Conservation (phyloP, 1,139 yeast species). For the Saccharomyces hybrid region DNA sequence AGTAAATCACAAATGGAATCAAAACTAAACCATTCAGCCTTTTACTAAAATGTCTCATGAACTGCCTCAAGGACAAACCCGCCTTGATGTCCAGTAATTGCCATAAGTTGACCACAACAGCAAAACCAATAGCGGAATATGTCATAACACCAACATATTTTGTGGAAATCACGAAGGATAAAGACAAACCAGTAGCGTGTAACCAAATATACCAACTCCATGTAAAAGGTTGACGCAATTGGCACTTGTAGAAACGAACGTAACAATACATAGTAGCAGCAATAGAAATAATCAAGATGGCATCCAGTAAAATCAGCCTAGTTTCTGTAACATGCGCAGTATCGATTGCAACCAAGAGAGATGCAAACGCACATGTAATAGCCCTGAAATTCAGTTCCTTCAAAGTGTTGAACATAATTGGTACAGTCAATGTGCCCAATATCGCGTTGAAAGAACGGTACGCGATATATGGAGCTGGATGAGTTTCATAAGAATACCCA, state of each 20-base stretch:
- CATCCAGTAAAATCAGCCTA: slow-evolving; percentile 82
- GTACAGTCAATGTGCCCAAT: slow-evolving; percentile 76
- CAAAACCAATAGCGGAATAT: slow-evolving; percentile 76
- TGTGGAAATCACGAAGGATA: slow-evolving; percentile 87
- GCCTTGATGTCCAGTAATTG: slow-evolving; percentile 61
- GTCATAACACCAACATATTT: slow-evolving; percentile 95
- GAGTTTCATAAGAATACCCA: slow-evolving; percentile 69
- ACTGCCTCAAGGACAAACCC: slow-evolving; percentile 55
- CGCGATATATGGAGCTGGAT: slow-evolving; percentile 84
- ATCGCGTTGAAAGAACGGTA: slow-evolving; percentile 77
- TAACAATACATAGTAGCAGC: slow-evolving; percentile 74
- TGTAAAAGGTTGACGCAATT: slow-evolving; percentile 55
- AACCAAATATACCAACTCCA: slow-evolving; percentile 85
- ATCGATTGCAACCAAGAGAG: slow-evolving; percentile 73
- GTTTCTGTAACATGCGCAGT: slow-evolving; percentile 92
- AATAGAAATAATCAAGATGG: slow-evolving; percentile 75
- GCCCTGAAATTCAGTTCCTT: slow-evolving; percentile 77
- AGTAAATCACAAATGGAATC: slow-evolving; percentile 72
- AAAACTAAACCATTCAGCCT: slow-evolving; percentile 67
- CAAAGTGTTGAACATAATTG: slow-evolving; percentile 73
- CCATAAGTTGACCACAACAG: slow-evolving; percentile 85
- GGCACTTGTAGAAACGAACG: slow-evolving; percentile 68
- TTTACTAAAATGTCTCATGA: slow-evolving; percentile 66
- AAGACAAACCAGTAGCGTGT: slow-evolving; percentile 67
- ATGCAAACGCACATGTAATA: slow-evolving; percentile 71